These are phyloP conservation scores for Rhodotorula sp. DNA, from an alignment of 1,284 basidiomycete genomes.

Conservation along the genomic window DNA sequence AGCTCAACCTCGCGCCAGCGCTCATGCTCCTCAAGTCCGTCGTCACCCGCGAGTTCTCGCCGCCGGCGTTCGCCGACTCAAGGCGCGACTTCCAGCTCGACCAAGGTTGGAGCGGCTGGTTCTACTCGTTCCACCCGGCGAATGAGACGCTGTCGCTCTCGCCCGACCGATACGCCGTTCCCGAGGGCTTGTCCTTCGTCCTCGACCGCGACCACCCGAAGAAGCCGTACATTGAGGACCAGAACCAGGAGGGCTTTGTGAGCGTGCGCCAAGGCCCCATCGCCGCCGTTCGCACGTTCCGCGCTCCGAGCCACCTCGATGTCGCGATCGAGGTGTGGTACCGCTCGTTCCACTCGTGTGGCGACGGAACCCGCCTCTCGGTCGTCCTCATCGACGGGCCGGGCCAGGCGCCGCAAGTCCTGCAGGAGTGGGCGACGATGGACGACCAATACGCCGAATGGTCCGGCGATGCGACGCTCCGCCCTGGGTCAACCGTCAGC, in stretches of 20 bases:
- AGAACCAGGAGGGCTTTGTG: slow-evolving; percentile 23
- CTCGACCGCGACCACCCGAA: slow-evolving; percentile 19
- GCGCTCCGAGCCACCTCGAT: slow-evolving; percentile 23
- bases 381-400: slow-evolving; percentile 13
- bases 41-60: slow-evolving; percentile 9
- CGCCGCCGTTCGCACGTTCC: slow-evolving; percentile 33
- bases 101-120: slow-evolving; percentile 40
- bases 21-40: slow-evolving; percentile 34
- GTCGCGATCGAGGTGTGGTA: slow-evolving; percentile 30
- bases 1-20: slow-evolving; percentile 33
- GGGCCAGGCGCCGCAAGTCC: slow-evolving; percentile 15
- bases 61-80: slow-evolving; percentile 32
- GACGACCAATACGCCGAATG: slow-evolving; percentile 24
- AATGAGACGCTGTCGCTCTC: not conserved
- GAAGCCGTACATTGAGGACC: slow-evolving; percentile 21
- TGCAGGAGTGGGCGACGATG: slow-evolving; percentile 20
- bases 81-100: slow-evolving; percentile 31
- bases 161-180: slow-evolving; percentile 8
- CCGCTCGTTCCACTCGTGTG: slow-evolving; percentile 33
- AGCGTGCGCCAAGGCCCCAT: slow-evolving; percentile 13
- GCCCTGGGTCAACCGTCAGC: slow-evolving; percentile 20
- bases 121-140: slow-evolving; percentile 34
- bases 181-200: slow-evolving; percentile 16
- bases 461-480: slow-evolving; percentile 21
- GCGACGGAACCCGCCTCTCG: slow-evolving; percentile 32